Evolutionary conservation across 345 rosid genomes (phyloP), one percentile per base, ranked within the genome.

Genomic region (Eucalyptus tenuipes): DNA sequence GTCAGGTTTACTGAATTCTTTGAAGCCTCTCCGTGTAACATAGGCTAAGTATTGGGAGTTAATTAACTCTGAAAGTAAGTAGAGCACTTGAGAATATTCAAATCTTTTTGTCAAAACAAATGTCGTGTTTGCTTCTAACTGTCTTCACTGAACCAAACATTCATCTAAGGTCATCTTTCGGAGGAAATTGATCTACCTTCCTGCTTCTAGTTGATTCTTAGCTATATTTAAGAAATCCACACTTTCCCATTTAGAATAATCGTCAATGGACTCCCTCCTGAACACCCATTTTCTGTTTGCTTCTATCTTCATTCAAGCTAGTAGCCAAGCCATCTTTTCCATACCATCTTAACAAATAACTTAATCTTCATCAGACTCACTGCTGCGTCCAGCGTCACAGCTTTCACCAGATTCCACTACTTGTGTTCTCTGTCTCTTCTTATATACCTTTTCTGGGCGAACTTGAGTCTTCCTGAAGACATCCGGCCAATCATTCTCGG

Each of bases 371-470:
- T 93, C 95, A 66, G 91, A 85, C 31, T 40, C 90, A 90, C 94
- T 91, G 89, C 92, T 92, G 88, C 92, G 91, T 40, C 89, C 92
- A 80, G 92, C 87, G 90, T 92, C 90, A 82, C 89, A 89, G 88
- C 97, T 94, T 85, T 91, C 94, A 92, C 95, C 93, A 55, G 96
- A 94, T 84, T 96, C 94, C 80, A 86, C 91, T 12, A 86, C 91
- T 81, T 84, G 88, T 91, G 92, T 95, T 91, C 94, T 93, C 90
- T 89, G 88, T 89, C 91, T 94, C 90, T 92, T 95, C 42, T 92
- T 91, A 90, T 88, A 92, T 85, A 48, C 89, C 88, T 92, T 93
- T 91, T 81, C 90, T 48, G 88, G 88, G 33, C 90, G 86, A 88
- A 53, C 55, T 86, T 90, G 91, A 27, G 93, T 88, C 87, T 86